Base-by-base conservation (phyloP, 2,329 filamentous ascomycete species). In the Stachybotrys elegans region DNA sequence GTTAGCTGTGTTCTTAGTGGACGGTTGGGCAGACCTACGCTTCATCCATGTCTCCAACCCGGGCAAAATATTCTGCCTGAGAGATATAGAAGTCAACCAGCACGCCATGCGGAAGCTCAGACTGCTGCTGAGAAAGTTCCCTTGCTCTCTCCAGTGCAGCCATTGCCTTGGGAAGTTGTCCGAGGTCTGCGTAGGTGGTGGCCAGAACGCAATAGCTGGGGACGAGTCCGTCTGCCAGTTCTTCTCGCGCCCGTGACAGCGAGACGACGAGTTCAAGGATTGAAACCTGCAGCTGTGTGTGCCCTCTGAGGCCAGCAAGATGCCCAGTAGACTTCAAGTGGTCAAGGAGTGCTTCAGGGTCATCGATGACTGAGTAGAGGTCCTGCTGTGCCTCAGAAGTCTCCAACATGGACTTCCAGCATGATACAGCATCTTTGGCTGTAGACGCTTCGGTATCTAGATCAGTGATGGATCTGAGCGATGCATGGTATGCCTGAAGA, bases 21-120 rank as follows among this genome's bases (percentile, higher is more conserved):
- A 29, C n/a, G 9, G 9, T 34, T 16, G 9, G 31, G 31, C 14
- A 16, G 31, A 32, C 65, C 64, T 58, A 71, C 59, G 79, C 84
- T 63, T 85, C 81, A 9, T 82, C 74, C 14, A 78, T 66, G 40
- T 82, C 80, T 9, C 84, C 85, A 12, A 83, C 76, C 2, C 78
- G 77, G 16, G 91, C 69, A 22, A 84, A 72, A 59, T 90, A 89
- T 59, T 95, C 88, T 1, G 86, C 83, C 48, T 83, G 81, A 0
- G 82, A 79, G 6, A 95, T 66, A 51, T 90, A 78, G 60, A 85
- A 85, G 14, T 65, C 63, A 9, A 71, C 71, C 17, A 71, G 51
- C 6, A 69, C 61, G 16, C 73, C 67, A 12, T 59, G 59, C 3
- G 69, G 64, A 4, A 60, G 48, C 0, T 56, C 56, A n/a, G 67